A percentile compares a stretch with the other conserved stretches of the same genome.
These are phyloP conservation scores for Leucocoprinus leucothites DNA, from an alignment of 768 basidiomycete genomes.

Conservation along the genomic window DNA sequence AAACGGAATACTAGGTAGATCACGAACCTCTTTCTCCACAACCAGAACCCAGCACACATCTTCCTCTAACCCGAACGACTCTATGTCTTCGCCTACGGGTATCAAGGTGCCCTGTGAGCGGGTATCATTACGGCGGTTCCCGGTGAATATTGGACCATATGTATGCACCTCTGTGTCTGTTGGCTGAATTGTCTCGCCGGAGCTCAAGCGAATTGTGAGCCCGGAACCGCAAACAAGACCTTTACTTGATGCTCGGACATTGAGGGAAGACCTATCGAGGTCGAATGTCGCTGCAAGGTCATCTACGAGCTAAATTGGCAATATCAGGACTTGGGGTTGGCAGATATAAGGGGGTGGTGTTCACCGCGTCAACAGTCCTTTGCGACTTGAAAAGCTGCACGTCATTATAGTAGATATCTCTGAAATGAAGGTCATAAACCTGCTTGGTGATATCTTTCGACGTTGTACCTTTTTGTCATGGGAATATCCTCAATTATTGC, in stretches of 20 bases:
- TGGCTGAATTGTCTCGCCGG: constrained; percentile 47
- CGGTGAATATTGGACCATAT: too few species aligned
- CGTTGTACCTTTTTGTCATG: constrained; percentile 56
- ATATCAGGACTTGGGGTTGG: not conserved
- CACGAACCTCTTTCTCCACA: constrained; percentile 87
- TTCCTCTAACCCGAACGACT: constrained; percentile 51
- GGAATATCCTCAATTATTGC: constrained; percentile 53
- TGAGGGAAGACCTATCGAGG: constrained; percentile 70
- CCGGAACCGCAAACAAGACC: constrained; percentile 77
- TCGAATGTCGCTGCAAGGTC: constrained; percentile 84
- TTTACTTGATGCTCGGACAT: constrained; percentile 85
- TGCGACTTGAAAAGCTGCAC: constrained; percentile 77
- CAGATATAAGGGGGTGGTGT: constrained; percentile 9
- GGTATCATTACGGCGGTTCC: too few species aligned
- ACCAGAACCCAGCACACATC: constrained; percentile 76
- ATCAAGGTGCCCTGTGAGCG: constrained; percentile 67
- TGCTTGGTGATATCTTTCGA: too few species aligned
- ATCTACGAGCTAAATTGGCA: constrained; percentile 66
- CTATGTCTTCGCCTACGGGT: constrained; percentile 72
- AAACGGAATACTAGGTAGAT: not conserved
- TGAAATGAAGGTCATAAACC: too few species aligned
- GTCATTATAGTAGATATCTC: constrained; percentile 89
- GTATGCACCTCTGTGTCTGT: constrained; percentile 59
- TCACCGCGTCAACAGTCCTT: constrained; percentile 71
- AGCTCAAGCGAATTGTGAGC: constrained; percentile 52